Evolutionary conservation across 23 red algal species (phyloP), one percentile per base, ranked within the genome.

Genomic region (Gracilaria vermiculophylla): DNA sequence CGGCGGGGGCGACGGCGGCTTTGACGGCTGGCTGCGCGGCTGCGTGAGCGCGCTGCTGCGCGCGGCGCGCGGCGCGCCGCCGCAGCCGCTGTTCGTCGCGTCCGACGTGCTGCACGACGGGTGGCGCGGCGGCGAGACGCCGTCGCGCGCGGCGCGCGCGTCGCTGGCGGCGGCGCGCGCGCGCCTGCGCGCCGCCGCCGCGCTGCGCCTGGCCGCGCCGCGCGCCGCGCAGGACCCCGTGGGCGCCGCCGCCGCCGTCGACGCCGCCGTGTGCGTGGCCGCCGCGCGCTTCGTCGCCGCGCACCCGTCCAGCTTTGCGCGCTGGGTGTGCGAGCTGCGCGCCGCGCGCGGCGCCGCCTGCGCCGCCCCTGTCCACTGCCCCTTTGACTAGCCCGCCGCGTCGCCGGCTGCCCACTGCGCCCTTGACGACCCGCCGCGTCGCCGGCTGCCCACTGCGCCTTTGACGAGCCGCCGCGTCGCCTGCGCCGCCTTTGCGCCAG

Each of bases 61-160:
- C 27, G 43, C 58, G 60, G 60, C 80, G 33, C 35, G 60, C 24
- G 49, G 35, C 25, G 34, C 51, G 58, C 28, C 56, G 57, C 80
- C n/a, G 35, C 16, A 19, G 34, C n/a, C 56, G 61, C 39, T 75
- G 65, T 37, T 76, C 15, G 52, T 87, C 19, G 83, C 83, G 20
- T 87, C 83, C 32, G 83, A 87, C 41, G 24, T 87, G 83, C 76
- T 72, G 67, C 76, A 76, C 69, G 83, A 76, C 17, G 83, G 83
- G 23, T 87, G 83, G 83, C 42, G 20, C 32, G 83, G 83, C 21
- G 83, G 83, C 66, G 52, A 53, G 39, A 53, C 53, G 33, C 56
- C 25, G 56, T 1, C 20, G 24, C 70, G 80, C 61, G 56, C 19
- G 24, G 13, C n/a, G 21, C 70, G 80, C 47, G 17, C 47, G 32